Base-by-base conservation (phyloP, 2,329 filamentous ascomycete species). In the Calonectria pauciramosa region DNA sequence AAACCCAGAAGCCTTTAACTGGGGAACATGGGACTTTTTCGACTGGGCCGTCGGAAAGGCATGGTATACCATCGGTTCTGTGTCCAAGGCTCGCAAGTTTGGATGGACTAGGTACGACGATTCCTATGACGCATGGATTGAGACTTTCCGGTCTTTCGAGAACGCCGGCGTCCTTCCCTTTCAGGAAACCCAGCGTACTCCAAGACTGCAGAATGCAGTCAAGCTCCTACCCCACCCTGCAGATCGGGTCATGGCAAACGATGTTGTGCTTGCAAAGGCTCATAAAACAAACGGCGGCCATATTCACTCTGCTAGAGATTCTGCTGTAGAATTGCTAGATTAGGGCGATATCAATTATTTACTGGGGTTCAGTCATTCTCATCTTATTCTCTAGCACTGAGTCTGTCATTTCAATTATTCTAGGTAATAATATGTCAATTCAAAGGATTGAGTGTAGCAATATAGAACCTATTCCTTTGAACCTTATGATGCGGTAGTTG, bases 11-110 rank as follows among this genome's bases (percentile, higher is more conserved):
- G 76, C 76, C 23, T 77, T 71, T 23, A 59, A 72, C 18, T 78
- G 75, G 76, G 76, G 76, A 4, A 78, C 76, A 7, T 78, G 73
- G 75, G 75, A 78, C 63, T 78, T 78, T 32, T 76, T 78, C 14
- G 76, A 77, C 51, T 78, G 76, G 76, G 75, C 73, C 4, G 68
- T 78, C 20, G 76, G 76, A 36, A 78, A 78, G 66, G 66, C 75
- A 23, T 78, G 75, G 76, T 73, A 63, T 14, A 78, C 76, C 3
- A 76, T 78, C 14, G 26, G 70, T 13, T 65, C 44, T 14, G 69
- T 76, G 3, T 34, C 66, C 14, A 78, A 78, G 54, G 76, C 76
- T 6, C 76, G 75, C 68, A 78, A 77, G 52, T 78, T 76, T 47
- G 76, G 76, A 14, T 77, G 76, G 76, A 74, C 56, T 26, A 59